Conservation (phyloP, 2,329 filamentous ascomycete genomes). For the Paecilomyces dactylethromorphus region DNA sequence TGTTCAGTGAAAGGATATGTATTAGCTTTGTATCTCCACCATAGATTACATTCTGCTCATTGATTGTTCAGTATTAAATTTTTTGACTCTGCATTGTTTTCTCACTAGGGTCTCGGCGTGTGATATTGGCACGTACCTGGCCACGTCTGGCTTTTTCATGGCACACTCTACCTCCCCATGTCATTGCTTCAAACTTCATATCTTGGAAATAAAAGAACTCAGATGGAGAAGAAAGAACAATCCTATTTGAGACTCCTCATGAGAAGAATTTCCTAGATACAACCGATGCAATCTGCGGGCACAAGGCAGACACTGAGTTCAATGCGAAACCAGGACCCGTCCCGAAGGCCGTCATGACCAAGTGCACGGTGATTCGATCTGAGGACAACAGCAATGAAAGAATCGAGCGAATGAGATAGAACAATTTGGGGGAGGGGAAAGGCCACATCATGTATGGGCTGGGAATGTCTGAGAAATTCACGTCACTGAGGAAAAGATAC, state of each 20-base stretch:
- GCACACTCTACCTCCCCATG: neutral
- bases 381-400: neutral
- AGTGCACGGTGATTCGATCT: neutral
- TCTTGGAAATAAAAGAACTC: neutral
- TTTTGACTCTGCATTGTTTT: neutral
- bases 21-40: neutral
- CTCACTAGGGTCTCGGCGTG: neutral
- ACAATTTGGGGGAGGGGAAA: neutral
- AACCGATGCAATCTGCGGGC: neutral
- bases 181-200: neutral
- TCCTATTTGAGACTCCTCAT: neutral
- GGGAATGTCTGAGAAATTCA: neutral
- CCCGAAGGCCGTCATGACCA: neutral
- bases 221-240: neutral
- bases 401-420: neutral
- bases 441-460: neutral
- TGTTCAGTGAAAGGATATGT: neutral
- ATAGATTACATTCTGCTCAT: neutral
- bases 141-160: neutral
- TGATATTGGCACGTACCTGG: neutral
- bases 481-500: neutral
- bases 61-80: neutral
- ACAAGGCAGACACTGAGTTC: neutral
- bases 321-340: neutral
- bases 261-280: neutral